Percentiles rank a stretch among this genome's conserved stretches.
These are phyloP conservation scores for Colletotrichum melonis DNA, from an alignment of 2,329 filamentous ascomycete genomes.

Conservation along the genomic window DNA sequence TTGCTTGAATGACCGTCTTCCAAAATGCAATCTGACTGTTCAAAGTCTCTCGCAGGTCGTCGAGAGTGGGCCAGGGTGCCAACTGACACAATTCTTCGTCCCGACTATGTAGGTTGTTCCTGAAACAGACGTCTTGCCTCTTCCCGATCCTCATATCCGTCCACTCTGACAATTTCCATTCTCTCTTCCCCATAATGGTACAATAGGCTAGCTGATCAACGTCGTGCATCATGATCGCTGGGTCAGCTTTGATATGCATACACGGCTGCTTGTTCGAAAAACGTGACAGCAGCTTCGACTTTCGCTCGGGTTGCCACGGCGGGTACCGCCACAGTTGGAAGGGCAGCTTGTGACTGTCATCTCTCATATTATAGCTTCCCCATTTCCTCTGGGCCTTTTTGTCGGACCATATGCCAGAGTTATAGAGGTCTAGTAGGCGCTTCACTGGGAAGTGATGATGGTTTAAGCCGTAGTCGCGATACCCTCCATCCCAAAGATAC, in stretches of 20 bases:
- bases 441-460: slow-evolving; percentile 36
- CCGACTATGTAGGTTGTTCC: not conserved
- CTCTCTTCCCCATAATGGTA: not conserved
- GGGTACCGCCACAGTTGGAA: slow-evolving; percentile 33
- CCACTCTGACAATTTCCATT: slow-evolving; percentile 25
- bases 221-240: not conserved
- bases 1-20: slow-evolving; percentile 11
- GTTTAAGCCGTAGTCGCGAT: slow-evolving; percentile 32
- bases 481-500: slow-evolving; percentile 30
- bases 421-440: slow-evolving; percentile 8
- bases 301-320: slow-evolving; percentile 16
- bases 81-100: slow-evolving; percentile 26
- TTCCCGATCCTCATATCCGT: slow-evolving; percentile 14
- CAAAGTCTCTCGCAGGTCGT: slow-evolving; percentile 21
- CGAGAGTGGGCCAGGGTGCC: slow-evolving; percentile 20
- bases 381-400: slow-evolving; percentile 23
- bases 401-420: slow-evolving; percentile 30
- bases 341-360: slow-evolving; percentile 13
- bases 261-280: not conserved
- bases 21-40: slow-evolving; percentile 31
- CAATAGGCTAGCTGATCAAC: not conserved
- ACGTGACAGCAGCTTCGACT: not conserved
- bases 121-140: slow-evolving; percentile 10
- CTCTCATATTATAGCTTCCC: slow-evolving; percentile 17
- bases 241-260: not conserved